These are phyloP conservation scores for Penicillium aurantiogriseum DNA, from an alignment of 2,329 filamentous ascomycete genomes.

Conservation along the genomic window DNA sequence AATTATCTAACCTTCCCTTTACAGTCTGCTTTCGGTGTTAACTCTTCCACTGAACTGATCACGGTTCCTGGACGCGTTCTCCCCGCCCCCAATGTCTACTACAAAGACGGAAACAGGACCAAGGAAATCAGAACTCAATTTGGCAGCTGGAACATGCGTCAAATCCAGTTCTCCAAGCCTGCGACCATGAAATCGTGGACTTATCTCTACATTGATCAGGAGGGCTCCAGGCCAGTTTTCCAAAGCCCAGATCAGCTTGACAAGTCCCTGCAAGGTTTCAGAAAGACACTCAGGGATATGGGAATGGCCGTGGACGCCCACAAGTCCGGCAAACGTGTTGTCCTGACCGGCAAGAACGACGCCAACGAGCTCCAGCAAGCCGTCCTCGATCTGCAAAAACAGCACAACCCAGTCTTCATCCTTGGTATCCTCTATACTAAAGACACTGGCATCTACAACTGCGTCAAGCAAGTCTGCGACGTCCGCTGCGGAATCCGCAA, in stretches of 20 bases:
- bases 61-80: slow-evolving; percentile 73
- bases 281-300: slow-evolving; percentile 25
- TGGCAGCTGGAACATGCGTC: slow-evolving; percentile 70
- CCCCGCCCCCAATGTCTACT: slow-evolving; percentile 58
- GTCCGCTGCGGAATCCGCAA: slow-evolving; percentile 66
- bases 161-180: slow-evolving; percentile 56
- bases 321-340: slow-evolving; percentile 14
- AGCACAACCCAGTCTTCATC: slow-evolving; percentile 44
- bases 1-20: neutral
- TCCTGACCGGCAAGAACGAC: slow-evolving; percentile 13
- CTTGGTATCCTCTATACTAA: slow-evolving; percentile 59
- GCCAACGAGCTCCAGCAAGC: slow-evolving; percentile 23
- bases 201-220: slow-evolving; percentile 26
- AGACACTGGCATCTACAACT: slow-evolving; percentile 59
- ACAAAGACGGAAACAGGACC: slow-evolving; percentile 41
- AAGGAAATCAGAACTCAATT: slow-evolving; percentile 28
- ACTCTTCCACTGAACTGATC: slow-evolving; percentile 52
- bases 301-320: slow-evolving; percentile 24
- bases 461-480: slow-evolving; percentile 68
- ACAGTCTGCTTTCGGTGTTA: slow-evolving; percentile 60
- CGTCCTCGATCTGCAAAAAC: slow-evolving; percentile 22
- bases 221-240: slow-evolving; percentile 6
- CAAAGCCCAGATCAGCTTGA: slow-evolving; percentile 8
- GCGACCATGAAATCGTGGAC: slow-evolving; percentile 39
- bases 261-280: slow-evolving; percentile 19